Evolutionary conservation across 768 basidiomycete species (phyloP), one percentile per base, ranked within the genome.

Genomic region (Suillus brevipes): DNA sequence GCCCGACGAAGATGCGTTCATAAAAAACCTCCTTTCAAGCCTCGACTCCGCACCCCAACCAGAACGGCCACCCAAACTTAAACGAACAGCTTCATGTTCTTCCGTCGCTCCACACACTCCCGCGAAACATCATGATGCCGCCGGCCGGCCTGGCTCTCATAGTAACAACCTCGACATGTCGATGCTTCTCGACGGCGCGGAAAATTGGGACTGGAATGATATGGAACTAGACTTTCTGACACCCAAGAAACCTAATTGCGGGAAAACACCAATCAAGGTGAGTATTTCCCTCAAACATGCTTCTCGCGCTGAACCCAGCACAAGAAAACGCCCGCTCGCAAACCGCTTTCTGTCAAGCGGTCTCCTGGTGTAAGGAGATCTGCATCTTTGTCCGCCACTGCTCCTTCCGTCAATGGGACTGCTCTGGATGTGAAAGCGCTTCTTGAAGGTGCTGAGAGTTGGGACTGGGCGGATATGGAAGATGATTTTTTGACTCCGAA

Each of bases 181-280:
- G 3, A 71, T 76, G 4, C 78, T 91, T 16, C 70, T 89, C n/a
- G 84, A 88, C 36, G 90, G 89, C 0, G 86, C 85, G 1, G 90
- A 89, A 69, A 79, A 83, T 43, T 90, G 89, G 87, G 88, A 92
- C 67, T 87, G 88, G 84, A 79, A 84, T 38, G 85, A 87, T 65
- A 83, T 84, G 80, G 78, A 81, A 59, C 73, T 77, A 0, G 84
- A 86, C 65, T 80, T 81, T 37, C 65, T 84, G 50, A 83, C 82
- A 2, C 87, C 87, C 4, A 82, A 79, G 64, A 88, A 85, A 63
- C 78, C 79, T 38, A 72, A 72, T 3, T 67, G 68, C 13, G 77
- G 76, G 61, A 69, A 70, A 16, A 42, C 40, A 57, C 70, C 68
- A 68, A 73, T 59, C 45, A 72, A 72, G 61, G 68, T 65, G 38